Evolutionary conservation across 352 stramenopile genomes (phyloP), one percentile per base, ranked within the genome.

Genomic region (Pythium rishiriense): DNA sequence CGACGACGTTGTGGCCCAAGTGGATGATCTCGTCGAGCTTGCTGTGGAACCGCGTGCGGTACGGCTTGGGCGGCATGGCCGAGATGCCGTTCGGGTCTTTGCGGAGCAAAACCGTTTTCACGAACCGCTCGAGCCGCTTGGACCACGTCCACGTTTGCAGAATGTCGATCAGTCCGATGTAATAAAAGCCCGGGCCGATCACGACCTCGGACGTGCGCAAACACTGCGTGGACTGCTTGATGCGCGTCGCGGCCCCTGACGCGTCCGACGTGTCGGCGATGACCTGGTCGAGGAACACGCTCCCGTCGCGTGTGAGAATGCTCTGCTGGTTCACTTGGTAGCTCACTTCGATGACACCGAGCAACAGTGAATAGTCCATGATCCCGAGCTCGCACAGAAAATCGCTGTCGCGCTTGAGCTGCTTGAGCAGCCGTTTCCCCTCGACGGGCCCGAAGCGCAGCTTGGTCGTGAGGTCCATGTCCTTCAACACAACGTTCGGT

Each of bases 131-230:
- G 8, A 92, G 37, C 14, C 81, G 70, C 56, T 96, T 96, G 1
- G 72, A 62, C 54, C 74, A 67, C 22, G 72, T 94, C 83, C 84
- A 96, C 24, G 78, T 88, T 68, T 96, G 87, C 48, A 96, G 41
- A 41, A 96, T 95, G 58, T 96, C 87, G 61, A 96, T 95, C 15
- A 96, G 49, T 2, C 87, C 87, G 26, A 96, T 88, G 74, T 94
- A 96, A 63, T 94, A 96, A 56, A 91, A 88, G 0, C 85, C 83
- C 4, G 87, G 85, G 0, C 84, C 85, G 41, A 93, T 88, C 21
- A 96, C 84, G 22, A 94, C 83, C 35, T 93, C 83, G 6, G 79
- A 79, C 24, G 82, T 84, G 6, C 76, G 81, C 11, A 96, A 58
- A 58, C 80, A 85, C 49, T 78, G 70, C 10, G 75, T 75, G 11